A percentile compares a stretch with the other conserved stretches of the same genome.
These are phyloP conservation scores for Kwoniella shandongensis DNA, from an alignment of 768 basidiomycete genomes.

Conservation along the genomic window DNA sequence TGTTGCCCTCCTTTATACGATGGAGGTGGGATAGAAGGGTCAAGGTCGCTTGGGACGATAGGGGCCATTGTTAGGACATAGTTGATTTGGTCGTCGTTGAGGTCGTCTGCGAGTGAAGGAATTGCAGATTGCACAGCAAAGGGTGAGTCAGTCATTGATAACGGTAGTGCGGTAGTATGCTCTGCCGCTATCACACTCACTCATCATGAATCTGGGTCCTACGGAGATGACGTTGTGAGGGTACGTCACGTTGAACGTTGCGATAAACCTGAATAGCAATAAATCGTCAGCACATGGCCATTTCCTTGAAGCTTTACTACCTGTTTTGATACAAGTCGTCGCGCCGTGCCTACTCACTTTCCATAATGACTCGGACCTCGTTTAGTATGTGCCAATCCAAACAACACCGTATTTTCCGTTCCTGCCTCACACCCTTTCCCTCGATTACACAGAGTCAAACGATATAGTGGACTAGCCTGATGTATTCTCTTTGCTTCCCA, in stretches of 20 bases:
- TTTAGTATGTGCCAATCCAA: conserved; percentile 10
- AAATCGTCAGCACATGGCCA: no score
- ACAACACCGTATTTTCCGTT: conserved; percentile 14
- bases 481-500: conserved; percentile 12
- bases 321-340: no score
- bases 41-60: conserved; percentile 2
- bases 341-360: no score
- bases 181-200: conserved; percentile 9
- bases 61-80: conserved; percentile 15
- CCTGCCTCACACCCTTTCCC: conserved; percentile 8
- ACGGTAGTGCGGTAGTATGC: no score
- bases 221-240: conserved; percentile 22
- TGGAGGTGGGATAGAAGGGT: background rate
- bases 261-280: conserved; percentile 7
- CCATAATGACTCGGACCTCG: conserved; percentile 10
- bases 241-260: conserved; percentile 15
- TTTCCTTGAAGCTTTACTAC: no score
- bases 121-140: no score
- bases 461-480: conserved; percentile 17
- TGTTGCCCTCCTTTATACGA: background rate
- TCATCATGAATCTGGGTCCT: conserved; percentile 15
- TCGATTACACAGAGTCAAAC: conserved; percentile 20
- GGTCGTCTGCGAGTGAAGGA: background rate
- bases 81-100: conserved; percentile 12
- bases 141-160: no score